Conservation (phyloP, 2,329 filamentous ascomycete genomes). For the Tetracladium maxilliforme region DNA sequence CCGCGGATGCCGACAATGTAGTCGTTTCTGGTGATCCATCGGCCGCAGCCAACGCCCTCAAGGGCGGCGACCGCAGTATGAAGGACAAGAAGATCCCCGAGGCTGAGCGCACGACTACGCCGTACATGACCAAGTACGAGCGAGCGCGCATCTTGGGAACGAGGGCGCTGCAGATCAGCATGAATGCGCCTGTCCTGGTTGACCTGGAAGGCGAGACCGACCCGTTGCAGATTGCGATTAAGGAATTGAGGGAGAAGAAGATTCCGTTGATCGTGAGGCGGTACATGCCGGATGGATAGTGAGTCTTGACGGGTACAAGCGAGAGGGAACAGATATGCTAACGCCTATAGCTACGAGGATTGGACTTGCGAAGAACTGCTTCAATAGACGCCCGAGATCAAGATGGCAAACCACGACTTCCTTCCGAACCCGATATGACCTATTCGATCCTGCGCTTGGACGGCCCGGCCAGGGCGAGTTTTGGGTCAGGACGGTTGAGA, state of each 20-base stretch:
- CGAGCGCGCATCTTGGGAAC: slow-evolving; percentile 85
- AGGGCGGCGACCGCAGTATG: slow-evolving; percentile 37
- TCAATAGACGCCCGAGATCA: slow-evolving; percentile 27
- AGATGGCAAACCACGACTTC: too few relatives aligned
- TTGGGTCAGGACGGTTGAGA: too few relatives aligned
- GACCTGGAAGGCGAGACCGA: slow-evolving; percentile 97
- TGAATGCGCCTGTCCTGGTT: slow-evolving; percentile 94
- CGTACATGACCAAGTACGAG: slow-evolving; percentile 99
- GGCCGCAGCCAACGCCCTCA: slow-evolving; percentile 38
- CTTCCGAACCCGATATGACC: too few relatives aligned
- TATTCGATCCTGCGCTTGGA: too few relatives aligned
- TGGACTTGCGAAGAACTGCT: slow-evolving; percentile 97
- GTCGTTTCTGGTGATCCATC: slow-evolving; percentile 47
- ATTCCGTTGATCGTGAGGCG: slow-evolving; percentile 89
- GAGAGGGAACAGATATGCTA: slow-evolving; percentile 2
- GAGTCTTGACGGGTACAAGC: slow-evolving; percentile 23
- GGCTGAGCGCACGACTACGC: slow-evolving; percentile 79
- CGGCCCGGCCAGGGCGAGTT: too few relatives aligned
- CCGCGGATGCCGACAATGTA: slow-evolving; percentile 39
- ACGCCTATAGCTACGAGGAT: slow-evolving; percentile 60
- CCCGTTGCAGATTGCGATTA: slow-evolving; percentile 91
- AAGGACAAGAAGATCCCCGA: slow-evolving; percentile 83
- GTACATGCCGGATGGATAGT: slow-evolving; percentile 95
- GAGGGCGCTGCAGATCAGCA: slow-evolving; percentile 88
- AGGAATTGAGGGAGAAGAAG: slow-evolving; percentile 97